Base-by-base conservation (phyloP, 2,329 filamentous ascomycete genomes). In the Talaromyces sp. region DNA sequence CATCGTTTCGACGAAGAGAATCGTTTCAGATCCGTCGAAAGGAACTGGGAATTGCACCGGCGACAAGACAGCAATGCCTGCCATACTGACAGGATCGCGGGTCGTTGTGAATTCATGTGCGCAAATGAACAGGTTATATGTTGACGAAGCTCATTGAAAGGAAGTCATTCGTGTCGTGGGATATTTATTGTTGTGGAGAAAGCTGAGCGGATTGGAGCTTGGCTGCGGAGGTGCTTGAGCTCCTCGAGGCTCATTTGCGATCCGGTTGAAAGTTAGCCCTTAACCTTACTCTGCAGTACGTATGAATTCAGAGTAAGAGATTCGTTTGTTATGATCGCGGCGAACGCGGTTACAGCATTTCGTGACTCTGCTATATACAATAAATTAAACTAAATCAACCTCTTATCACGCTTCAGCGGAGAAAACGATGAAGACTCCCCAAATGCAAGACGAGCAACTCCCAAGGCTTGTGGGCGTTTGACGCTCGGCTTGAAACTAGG, bases 1-100 rank as follows among this genome's bases (percentile, higher is more conserved):
- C 95, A 99, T 75, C 87, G 82, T 58, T 85, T 90, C 1, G 88
- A 91, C 2, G 91, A 92, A 0, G 74, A 70, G 37, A 68, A 66
- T 28, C 74, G 67, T 35, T 59, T 71, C 42, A 50, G 52, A 58
- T 39, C 11, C 58, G 48, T 46, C 57, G 48, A 60, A 46, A 48
- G 35, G 21, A 57, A 33, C 23, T 21, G 33, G 14, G 54, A 28
- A 7, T 48, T 50, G 55, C 44, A 28, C 40, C 28, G 40, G 40
- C 61, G 35, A 62, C 40, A 60, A 35, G 31, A 60, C 73, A 74
- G 33, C 77, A 76, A 33, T 46, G 55, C 46, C 21, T 52, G 42
- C 61, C 39, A 56, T 18, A 37, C 25, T n/a, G 59, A 61, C 59
- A 61, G 16, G 12, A 55, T n/a, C 12, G 28, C 6, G 14, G 48